phyloP scores from a whole-genome alignment of 2,329 filamentous ascomycete genomes.

The Neofusicoccum laricinum region DNA sequence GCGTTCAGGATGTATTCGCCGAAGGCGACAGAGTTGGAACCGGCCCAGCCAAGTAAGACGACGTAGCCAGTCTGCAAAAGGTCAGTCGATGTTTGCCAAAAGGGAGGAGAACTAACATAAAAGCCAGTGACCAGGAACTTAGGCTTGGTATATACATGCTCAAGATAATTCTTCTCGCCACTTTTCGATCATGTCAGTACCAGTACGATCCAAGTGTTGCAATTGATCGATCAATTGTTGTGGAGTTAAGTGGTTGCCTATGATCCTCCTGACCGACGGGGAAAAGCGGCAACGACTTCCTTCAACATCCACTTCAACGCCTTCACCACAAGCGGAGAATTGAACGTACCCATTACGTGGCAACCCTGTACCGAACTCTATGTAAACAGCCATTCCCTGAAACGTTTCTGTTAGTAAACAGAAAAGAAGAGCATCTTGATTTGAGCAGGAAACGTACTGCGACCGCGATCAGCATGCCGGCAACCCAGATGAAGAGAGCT shows the following conservation, averaged over 20 bases:
- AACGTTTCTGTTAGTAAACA: slow-evolving; percentile 49
- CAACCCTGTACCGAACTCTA: slow-evolving; percentile 65
- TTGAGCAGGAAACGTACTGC: slow-evolving; percentile 36
- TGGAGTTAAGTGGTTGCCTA: too few species aligned
- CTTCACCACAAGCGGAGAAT: too few species aligned
- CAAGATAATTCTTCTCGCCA: slow-evolving; percentile 66
- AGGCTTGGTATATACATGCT: slow-evolving; percentile 61
- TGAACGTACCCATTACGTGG: slow-evolving; percentile 50
- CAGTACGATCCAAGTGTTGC: too few species aligned
- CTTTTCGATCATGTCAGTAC: slow-evolving; percentile 23
- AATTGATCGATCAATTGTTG: too few species aligned
- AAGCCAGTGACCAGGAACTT: slow-evolving; percentile 58
- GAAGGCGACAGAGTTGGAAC: slow-evolving; percentile 66
- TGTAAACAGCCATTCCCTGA: slow-evolving; percentile 62
- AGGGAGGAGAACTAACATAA: slow-evolving; percentile 36
- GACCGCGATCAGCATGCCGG: slow-evolving; percentile 59
- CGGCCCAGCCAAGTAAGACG: slow-evolving; percentile 60
- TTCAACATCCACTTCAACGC: too few species aligned
- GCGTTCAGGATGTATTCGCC: slow-evolving; percentile 69
- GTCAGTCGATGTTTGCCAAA: slow-evolving; percentile 17
- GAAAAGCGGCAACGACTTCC: too few species aligned
- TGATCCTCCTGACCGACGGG: too few species aligned
- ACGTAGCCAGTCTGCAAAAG: slow-evolving; percentile 49
- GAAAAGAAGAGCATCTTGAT: too few species aligned
- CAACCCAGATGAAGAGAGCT: slow-evolving; percentile 62